A percentile compares a stretch with the other conserved stretches of the same genome.
Conservation (phyloP, 495 filamentous ascomycete species). For the Penicillium pancosmium region DNA sequence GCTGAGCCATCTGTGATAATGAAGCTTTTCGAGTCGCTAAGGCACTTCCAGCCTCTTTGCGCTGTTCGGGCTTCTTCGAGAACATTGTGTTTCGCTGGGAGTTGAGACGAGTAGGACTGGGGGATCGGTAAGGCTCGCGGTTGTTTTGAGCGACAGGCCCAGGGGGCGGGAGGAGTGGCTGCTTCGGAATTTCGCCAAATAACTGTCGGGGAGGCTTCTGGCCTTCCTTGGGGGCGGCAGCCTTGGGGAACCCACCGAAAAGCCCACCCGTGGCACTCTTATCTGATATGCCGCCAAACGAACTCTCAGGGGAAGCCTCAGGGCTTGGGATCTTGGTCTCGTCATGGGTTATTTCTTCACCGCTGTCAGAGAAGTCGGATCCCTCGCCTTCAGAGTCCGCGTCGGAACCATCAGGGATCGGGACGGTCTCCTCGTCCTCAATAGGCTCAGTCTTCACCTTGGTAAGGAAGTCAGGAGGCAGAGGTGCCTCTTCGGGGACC, state of each 20-base stretch:
- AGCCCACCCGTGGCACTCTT: slow-evolving; percentile 44
- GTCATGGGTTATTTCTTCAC: slow-evolving; percentile 61
- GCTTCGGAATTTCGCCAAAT: slow-evolving; percentile 68
- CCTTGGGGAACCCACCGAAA: slow-evolving; percentile 41
- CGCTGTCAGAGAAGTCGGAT: slow-evolving; percentile 43
- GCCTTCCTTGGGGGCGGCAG: slow-evolving; percentile 20
- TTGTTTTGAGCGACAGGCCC: slow-evolving; percentile 33
- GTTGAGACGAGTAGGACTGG: slow-evolving; percentile 69
- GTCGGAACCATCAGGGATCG: slow-evolving; percentile 33
- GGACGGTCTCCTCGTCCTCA: slow-evolving; percentile 30
- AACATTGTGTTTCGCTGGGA: slow-evolving; percentile 47
- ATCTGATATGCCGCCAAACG: slow-evolving; percentile 55
- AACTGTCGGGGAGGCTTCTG: slow-evolving; percentile 40
- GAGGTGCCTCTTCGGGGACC: slow-evolving; percentile 34
- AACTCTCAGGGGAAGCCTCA: slow-evolving; percentile 65
- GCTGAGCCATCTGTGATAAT: slow-evolving; percentile 38
- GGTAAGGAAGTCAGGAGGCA: slow-evolving; percentile 41
- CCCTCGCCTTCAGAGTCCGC: slow-evolving; percentile 34
- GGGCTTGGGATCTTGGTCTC: slow-evolving; percentile 47
- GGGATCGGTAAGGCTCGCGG: slow-evolving; percentile 70
- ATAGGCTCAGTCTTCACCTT: slow-evolving; percentile 31
- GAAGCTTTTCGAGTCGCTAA: slow-evolving; percentile 44
- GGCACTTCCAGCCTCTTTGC: slow-evolving; percentile 52
- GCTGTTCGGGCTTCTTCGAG: slow-evolving; percentile 45
- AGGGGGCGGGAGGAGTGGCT: slow-evolving; percentile 60